Percentiles rank a stretch among this genome's conserved stretches.
Conservation (phyloP, 257 asterid species). For the Marsdenia floribunda region DNA sequence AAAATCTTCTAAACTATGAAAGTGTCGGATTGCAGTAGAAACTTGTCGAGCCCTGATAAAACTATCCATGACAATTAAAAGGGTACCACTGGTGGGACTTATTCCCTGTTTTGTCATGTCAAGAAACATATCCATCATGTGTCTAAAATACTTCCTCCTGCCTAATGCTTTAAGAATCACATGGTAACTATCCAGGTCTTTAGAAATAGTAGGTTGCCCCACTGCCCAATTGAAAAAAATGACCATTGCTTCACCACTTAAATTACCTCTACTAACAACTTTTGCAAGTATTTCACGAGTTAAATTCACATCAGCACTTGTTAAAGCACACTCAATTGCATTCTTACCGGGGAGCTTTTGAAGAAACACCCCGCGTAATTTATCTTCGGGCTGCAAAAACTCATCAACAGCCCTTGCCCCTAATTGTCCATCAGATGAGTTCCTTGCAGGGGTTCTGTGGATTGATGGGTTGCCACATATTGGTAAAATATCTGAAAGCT, state of each 20-base stretch:
- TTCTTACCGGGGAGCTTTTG: constrained; percentile 47
- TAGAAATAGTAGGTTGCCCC: constrained; percentile 33
- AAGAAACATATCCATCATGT: constrained; percentile 52
- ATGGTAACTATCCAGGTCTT: constrained; percentile 30
- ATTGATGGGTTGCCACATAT: constrained; percentile 19
- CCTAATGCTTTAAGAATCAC: constrained; percentile 65
- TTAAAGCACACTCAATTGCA: constrained; percentile 42
- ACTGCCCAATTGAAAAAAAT: constrained; percentile 67
- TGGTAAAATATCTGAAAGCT: constrained; percentile 59
- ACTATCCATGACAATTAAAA: constrained; percentile 58
- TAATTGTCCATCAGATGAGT: constrained; percentile 16
- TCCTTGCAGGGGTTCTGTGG: constrained; percentile 16
- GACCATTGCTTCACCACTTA: constrained; percentile 59
- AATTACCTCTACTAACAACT: constrained; percentile 59
- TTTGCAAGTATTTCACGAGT: constrained; percentile 43
- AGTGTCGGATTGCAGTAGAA: constrained; percentile 50
- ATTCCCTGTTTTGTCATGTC: constrained; percentile 45
- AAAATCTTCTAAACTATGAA: constrained; percentile 45
- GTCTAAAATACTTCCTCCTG: constrained; percentile 56
- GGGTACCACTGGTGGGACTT: constrained; percentile 44
- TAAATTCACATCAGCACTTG: constrained; percentile 43
- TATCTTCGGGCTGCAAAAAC: constrained; percentile 68
- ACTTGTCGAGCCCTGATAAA: constrained; percentile 55
- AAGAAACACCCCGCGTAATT: constrained; percentile 73
- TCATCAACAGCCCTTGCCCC: constrained; percentile 36